phyloP scores from a whole-genome alignment of 768 basidiomycete genomes.

The Russula sp. region DNA sequence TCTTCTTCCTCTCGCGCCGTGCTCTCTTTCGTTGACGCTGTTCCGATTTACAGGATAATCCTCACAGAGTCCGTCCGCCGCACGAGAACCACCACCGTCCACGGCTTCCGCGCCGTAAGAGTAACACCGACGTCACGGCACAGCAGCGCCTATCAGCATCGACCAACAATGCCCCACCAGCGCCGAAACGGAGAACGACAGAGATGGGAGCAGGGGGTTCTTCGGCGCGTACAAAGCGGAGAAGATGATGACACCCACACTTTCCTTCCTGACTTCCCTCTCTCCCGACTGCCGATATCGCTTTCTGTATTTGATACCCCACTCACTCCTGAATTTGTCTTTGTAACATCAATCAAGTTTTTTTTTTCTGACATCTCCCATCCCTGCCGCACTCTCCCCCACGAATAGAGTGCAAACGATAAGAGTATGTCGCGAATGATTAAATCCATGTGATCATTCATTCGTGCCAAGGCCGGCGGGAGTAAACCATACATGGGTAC shows the following conservation, averaged over 20 bases:
- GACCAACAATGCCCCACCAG: conserved; percentile 8
- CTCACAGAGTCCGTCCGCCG: conserved; percentile 39
- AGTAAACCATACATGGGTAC: conserved; percentile 19
- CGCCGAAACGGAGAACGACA: conserved; percentile 20
- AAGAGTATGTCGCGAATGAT: neutral
- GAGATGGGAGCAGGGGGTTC: neutral
- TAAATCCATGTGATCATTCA: conserved; percentile 4
- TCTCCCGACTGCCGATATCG: neutral
- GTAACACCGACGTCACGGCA: conserved; percentile 15
- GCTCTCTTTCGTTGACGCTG: conserved; percentile 2
- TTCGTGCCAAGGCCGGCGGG: neutral
- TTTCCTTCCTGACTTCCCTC: neutral
- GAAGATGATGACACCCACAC: conserved; percentile 8
- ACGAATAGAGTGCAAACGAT: conserved; percentile 1
- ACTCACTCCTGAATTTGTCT: neutral
- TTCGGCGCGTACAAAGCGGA: conserved; percentile 19
- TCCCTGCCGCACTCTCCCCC: neutral
- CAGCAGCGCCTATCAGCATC: conserved; percentile 9
- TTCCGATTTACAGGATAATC: conserved; percentile 41
- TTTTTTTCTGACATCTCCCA: neutral
- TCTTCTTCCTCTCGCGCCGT: conserved; percentile 13
- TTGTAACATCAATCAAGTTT: conserved; percentile 2
- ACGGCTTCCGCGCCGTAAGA: conserved; percentile 13
- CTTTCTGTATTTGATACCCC: conserved; percentile 14
- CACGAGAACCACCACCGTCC: conserved; percentile 30